phyloP scores from a whole-genome alignment of 495 filamentous ascomycete species.

The Apodospora peruviana region DNA sequence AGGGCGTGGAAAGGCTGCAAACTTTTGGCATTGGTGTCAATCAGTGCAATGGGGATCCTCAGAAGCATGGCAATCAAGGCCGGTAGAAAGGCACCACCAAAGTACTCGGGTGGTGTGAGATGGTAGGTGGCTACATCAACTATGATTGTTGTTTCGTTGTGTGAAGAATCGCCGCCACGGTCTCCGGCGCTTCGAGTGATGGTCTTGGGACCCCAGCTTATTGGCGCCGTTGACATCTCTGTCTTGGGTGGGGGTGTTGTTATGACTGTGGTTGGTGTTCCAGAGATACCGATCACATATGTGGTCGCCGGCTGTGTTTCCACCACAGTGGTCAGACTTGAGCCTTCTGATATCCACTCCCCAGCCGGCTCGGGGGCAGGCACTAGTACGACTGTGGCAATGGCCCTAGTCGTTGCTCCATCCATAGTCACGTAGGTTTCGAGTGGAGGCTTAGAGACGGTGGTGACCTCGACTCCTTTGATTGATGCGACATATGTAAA shows the following conservation, averaged over 20 bases:
- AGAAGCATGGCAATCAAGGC: constrained; percentile 1
- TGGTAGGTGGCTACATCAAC: not conserved
- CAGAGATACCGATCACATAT: not conserved
- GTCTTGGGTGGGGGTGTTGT: not conserved
- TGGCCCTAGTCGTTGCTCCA: not conserved
- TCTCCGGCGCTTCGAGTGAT: not conserved
- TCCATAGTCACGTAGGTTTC: not conserved
- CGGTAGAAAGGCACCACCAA: constrained; percentile 4
- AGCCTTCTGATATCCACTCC: not conserved
- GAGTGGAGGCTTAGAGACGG: not conserved
- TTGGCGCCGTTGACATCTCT: not conserved
- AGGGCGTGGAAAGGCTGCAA: constrained; percentile 3
- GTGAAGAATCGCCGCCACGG: not conserved
- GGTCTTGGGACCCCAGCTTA: not conserved
- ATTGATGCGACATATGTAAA: not conserved
- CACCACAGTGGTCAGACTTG: not conserved
- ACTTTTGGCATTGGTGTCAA: constrained; percentile 4
- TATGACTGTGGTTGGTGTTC: not conserved
- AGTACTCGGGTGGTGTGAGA: constrained; percentile 3
- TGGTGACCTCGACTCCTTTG: not conserved
- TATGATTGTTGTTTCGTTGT: not conserved
- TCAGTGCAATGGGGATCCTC: not conserved
- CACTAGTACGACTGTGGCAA: not conserved
- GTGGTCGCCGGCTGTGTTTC: not conserved
- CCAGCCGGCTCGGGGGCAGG: not conserved